Base-by-base conservation (phyloP, 2,329 filamentous ascomycete species). In the Aureobasidium sp. region DNA sequence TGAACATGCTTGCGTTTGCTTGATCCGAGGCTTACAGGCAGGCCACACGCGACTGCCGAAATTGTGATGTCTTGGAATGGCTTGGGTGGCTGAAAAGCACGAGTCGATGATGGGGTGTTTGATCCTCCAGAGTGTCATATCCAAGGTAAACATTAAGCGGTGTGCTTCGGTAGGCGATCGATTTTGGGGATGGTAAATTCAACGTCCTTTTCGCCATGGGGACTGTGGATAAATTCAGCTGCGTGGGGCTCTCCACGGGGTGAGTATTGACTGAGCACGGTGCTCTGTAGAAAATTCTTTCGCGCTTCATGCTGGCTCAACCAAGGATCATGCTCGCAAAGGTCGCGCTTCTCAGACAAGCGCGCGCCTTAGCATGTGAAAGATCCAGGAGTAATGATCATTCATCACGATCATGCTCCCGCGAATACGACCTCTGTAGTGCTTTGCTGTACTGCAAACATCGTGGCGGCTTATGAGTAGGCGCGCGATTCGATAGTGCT, bases 181-280 rank as follows among this genome's bases (percentile, higher is more conserved):
- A 57, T 31, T 45, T 44, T 27, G 53, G 53, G 53, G 27, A 36
- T 25, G 39, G 22, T 25, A 17, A 39, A 34, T n/a, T 44, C 53
- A 57, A 57, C 53, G 41, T 55, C 42, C 27, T 34, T 11, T 57
- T 44, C 39, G 45, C 53, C 53, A 57, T 57, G 53, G 41, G 53
- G 53, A 44, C 27, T 45, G 53, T 29, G 39, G 52, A 42, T 55
- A 42, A 11, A 42, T 29, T 20, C 36, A 44, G 51, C 36, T 55
- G 27, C 53, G 53, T 57, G 53, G 53, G 53, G 53, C 53, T 57
- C 53, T 57, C 53, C 53, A 57, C 12, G 53, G 53, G 53, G 53
- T 22, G 5, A 15, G 12, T 25, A 17, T 22, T 22, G 52, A 56
- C n/a, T 22, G 52, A 53, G 51, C 51, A 53, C 51, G 22, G 51